phyloP scores from a whole-genome alignment of 176 grass and related monocot species.

The Juncus effusus region DNA sequence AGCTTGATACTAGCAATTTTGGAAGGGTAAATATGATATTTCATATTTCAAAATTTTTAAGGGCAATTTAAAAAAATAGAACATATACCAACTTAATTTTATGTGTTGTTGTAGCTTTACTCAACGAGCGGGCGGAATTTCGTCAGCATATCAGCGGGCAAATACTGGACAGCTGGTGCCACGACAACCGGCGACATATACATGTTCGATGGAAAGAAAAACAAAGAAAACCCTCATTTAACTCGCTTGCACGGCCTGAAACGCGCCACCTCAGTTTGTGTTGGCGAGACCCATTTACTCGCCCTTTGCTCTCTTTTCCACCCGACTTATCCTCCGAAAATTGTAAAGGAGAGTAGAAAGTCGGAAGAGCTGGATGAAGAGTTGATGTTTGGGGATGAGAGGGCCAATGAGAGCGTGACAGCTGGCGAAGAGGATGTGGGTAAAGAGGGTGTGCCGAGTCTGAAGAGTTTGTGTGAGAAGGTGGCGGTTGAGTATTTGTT shows the following conservation, averaged over 20 bases:
- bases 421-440: conserved; percentile 25
- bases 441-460: conserved; percentile 45
- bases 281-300: conserved; percentile 96
- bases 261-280: conserved; percentile 81
- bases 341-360: conserved; percentile 39
- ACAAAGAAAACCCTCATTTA: conserved; percentile 44
- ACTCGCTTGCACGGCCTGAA: conserved; percentile 84
- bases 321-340: conserved; percentile 50
- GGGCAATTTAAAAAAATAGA: conserved; percentile 3
- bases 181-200: conserved; percentile 90
- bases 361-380: conserved; percentile 77
- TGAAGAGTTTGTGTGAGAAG: conserved; percentile 93
- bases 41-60: too few relatives aligned
- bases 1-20: too few relatives aligned
- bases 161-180: conserved; percentile 85
- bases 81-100: too few relatives aligned
- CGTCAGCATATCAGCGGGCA: conserved; percentile 85
- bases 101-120: conserved; percentile 49
- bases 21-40: too few relatives aligned
- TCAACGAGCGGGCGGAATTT: conserved; percentile 68
- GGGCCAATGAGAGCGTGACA: conserved; percentile 28
- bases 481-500: conserved; percentile 74
- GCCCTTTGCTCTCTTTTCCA: conserved; percentile 82
- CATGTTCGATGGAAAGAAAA: conserved; percentile 96
- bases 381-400: conserved; percentile 44